Percentiles rank a stretch among this genome's conserved stretches.
These are phyloP conservation scores for Volvox reticuliferus DNA, from an alignment of 139 green algal genomes.

Conservation along the genomic window DNA sequence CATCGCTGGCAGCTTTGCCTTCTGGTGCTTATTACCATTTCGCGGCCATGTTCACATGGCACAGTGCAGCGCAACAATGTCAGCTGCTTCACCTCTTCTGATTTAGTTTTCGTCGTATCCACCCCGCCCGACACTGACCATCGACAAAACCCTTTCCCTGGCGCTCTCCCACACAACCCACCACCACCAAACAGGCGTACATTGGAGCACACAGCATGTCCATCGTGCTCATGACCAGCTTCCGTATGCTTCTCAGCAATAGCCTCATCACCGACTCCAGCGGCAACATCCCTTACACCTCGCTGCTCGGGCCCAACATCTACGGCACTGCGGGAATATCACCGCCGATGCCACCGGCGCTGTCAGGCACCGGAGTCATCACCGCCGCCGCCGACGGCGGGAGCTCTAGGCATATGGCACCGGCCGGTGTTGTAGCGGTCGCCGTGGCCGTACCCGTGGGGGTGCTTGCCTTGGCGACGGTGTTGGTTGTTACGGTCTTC, in stretches of 20 bases:
- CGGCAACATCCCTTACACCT: neutral
- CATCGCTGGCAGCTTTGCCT: too few species aligned
- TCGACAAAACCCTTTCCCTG: too few species aligned
- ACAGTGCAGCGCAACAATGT: too few species aligned
- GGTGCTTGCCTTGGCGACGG: neutral
- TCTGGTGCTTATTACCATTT: too few species aligned
- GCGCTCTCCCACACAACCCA: too few species aligned
- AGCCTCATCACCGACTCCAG: neutral
- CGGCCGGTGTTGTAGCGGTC: neutral
- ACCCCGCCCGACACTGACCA: too few species aligned
- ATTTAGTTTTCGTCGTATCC: too few species aligned
- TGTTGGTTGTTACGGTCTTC: neutral
- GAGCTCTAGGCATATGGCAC: neutral
- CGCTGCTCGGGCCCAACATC: slow-evolving; percentile 1
- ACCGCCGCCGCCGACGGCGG: neutral
- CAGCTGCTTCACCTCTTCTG: too few species aligned
- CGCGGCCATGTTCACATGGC: too few species aligned
- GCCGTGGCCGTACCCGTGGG: slow-evolving; percentile 9
- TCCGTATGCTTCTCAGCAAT: neutral
- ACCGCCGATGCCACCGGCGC: neutral
- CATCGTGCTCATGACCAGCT: neutral
- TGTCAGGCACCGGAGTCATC: too few species aligned
- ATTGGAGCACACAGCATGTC: neutral
- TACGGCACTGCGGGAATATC: neutral
- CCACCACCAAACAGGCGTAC: neutral